A percentile compares a stretch with the other conserved stretches of the same genome.
These are phyloP conservation scores for Backusella parvicylindrica DNA, from an alignment of 192 early-diverging fungal species.

Conservation along the genomic window DNA sequence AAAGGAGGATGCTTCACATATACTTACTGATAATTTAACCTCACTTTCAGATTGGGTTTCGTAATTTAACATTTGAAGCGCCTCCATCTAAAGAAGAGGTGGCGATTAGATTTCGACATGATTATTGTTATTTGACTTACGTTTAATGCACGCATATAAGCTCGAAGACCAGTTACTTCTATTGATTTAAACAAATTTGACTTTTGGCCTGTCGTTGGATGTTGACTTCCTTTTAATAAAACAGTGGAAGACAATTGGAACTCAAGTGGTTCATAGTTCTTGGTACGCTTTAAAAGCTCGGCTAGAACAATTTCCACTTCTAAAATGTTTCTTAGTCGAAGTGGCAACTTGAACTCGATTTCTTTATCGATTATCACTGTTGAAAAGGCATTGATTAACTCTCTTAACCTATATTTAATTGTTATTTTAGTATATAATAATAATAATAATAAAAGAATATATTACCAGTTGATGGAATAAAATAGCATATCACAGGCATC, in stretches of 20 bases:
- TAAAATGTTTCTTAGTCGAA: slow-evolving; percentile 39
- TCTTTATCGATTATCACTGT: slow-evolving; percentile 23
- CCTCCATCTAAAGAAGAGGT: not conserved
- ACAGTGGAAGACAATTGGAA: slow-evolving; percentile 10
- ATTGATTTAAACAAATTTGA: not conserved
- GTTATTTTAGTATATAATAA: not conserved
- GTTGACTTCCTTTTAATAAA: not conserved
- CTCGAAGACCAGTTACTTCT: slow-evolving; percentile 21
- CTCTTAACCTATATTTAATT: slow-evolving; percentile 58
- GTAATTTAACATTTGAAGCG: not conserved
- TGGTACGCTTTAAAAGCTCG: slow-evolving; percentile 27
- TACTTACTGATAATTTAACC: slow-evolving; percentile 2
- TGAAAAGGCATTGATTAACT: slow-evolving; percentile 65
- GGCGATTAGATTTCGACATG: too few species aligned
- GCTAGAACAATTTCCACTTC: slow-evolving; percentile 36
- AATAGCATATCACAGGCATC: slow-evolving; percentile 35
- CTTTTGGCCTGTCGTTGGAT: not conserved
- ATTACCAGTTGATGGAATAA: slow-evolving; percentile 53
- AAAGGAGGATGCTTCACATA: too few species aligned
- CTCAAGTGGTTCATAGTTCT: slow-evolving; percentile 42
- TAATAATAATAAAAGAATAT: not conserved
- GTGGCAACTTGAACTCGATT: slow-evolving; percentile 35
- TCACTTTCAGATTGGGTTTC: not conserved
- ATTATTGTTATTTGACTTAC: slow-evolving; percentile 13
- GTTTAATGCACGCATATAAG: slow-evolving; percentile 31